These are phyloP conservation scores for Podila minutissima DNA, from an alignment of 192 early-diverging fungal genomes.

Conservation along the genomic window DNA sequence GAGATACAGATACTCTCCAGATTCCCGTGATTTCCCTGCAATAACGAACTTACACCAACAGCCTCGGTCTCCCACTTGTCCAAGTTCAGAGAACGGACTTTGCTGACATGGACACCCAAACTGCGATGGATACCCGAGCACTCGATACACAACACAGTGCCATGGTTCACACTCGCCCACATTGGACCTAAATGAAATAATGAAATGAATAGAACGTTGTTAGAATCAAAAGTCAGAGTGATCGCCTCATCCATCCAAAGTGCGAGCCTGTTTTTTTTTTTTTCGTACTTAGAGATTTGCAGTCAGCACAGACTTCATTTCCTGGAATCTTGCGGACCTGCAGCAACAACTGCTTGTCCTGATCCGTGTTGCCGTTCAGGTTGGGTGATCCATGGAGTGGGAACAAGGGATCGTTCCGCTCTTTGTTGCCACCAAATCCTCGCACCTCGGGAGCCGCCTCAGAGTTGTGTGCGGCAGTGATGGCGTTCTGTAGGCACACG, in stretches of 20 bases:
- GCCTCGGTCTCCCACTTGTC: slow-evolving; percentile 89
- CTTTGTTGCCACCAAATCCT: slow-evolving; percentile 34
- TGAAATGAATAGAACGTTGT: not conserved
- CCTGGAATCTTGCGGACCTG: slow-evolving; percentile 59
- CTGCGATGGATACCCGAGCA: slow-evolving; percentile 95
- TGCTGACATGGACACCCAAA: slow-evolving; percentile 88
- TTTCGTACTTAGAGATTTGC: slow-evolving; percentile 60
- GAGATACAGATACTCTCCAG: too few species aligned
- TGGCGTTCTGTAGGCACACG: slow-evolving; percentile 68
- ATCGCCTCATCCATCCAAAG: not conserved
- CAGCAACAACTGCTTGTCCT: slow-evolving; percentile 51
- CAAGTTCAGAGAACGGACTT: slow-evolving; percentile 83
- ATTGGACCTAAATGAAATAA: slow-evolving; percentile 62
- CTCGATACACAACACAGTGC: slow-evolving; percentile 84
- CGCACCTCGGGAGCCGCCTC: slow-evolving; percentile 53
- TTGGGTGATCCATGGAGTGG: slow-evolving; percentile 40
- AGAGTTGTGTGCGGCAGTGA: slow-evolving; percentile 63
- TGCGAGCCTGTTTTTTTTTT: slow-evolving; percentile 16
- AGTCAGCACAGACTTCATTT: slow-evolving; percentile 67
- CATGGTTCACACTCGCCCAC: slow-evolving; percentile 89
- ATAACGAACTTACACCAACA: slow-evolving; percentile 55
- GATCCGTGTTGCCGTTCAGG: slow-evolving; percentile 51
- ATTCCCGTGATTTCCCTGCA: not conserved
- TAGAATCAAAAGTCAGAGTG: not conserved
- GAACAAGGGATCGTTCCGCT: slow-evolving; percentile 31